phyloP scores from a whole-genome alignment of 2,329 filamentous ascomycete genomes.

The Beauveria asiatica region DNA sequence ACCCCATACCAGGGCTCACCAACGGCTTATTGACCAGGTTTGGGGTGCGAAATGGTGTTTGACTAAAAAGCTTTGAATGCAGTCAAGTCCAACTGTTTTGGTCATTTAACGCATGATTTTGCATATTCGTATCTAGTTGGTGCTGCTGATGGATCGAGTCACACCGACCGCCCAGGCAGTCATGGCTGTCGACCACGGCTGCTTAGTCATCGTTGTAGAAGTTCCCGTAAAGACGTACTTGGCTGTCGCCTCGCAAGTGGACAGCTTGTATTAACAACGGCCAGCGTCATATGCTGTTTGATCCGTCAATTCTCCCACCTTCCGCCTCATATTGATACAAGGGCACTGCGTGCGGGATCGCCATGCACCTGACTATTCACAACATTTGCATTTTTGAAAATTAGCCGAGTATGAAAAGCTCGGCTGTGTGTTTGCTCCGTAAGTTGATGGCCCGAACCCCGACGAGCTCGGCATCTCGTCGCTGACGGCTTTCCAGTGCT shows the following conservation, averaged over 20 bases:
- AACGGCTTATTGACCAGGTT: background rate
- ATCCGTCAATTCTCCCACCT: background rate
- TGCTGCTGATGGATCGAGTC: too few relatives aligned
- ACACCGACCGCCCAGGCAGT: background rate
- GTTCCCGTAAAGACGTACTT: background rate
- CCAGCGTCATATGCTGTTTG: background rate
- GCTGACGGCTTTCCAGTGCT: conserved; percentile 32
- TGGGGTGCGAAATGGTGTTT: background rate
- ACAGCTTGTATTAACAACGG: conserved; percentile 8
- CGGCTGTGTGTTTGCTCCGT: conserved; percentile 34
- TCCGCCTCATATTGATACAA: background rate
- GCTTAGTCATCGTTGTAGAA: conserved; percentile 6
- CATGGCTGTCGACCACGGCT: background rate
- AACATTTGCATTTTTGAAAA: background rate
- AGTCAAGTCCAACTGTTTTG: background rate
- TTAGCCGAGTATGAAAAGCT: conserved; percentile 10
- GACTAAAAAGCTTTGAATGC: background rate
- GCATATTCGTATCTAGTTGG: too few relatives aligned
- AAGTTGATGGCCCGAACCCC: conserved; percentile 18
- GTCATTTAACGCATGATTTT: too few relatives aligned
- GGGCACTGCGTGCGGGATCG: background rate
- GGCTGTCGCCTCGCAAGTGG: background rate
- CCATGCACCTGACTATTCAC: background rate
- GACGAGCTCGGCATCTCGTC: background rate
- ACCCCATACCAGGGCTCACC: background rate